Evolutionary conservation across 2,329 filamentous ascomycete genomes (phyloP).

Genomic region (Aspergillus candidus): DNA sequence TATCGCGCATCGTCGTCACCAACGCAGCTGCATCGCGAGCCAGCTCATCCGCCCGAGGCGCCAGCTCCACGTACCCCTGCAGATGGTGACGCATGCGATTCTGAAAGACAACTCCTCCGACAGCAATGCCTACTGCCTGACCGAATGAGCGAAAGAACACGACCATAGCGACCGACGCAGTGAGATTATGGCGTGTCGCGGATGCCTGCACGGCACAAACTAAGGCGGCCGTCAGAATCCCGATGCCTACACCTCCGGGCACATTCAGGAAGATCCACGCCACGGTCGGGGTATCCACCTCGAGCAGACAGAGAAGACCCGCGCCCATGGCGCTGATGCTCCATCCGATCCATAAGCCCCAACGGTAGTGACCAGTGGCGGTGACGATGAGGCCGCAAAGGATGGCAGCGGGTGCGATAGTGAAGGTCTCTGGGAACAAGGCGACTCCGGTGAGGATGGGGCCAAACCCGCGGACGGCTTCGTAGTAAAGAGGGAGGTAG

Average conservation of each 20-base stretch:
- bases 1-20: conserved; percentile 50
- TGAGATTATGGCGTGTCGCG: conserved; percentile 49
- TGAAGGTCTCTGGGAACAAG: conserved; percentile 55
- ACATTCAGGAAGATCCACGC: conserved; percentile 56
- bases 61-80: conserved; percentile 42
- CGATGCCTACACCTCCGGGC: conserved; percentile 52
- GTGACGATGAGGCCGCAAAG: conserved; percentile 44
- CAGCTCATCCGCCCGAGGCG: conserved; percentile 40
- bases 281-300: conserved; percentile 41
- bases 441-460: conserved; percentile 53
- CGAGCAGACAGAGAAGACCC: conserved; percentile 38
- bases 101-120: conserved; percentile 62
- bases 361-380: conserved; percentile 53
- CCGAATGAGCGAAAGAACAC: conserved; percentile 59
- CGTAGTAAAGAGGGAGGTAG: conserved; percentile 44
- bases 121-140: conserved; percentile 57
- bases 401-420: conserved; percentile 55
- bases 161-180: conserved; percentile 56
- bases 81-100: conserved; percentile 53
- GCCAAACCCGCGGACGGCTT: conserved; percentile 45
- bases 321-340: conserved; percentile 47
- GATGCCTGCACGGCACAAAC: conserved; percentile 57
- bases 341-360: conserved; percentile 58
- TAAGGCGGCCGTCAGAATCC: conserved; percentile 58
- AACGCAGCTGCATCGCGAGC: conserved; percentile 52